Percentiles rank a stretch among this genome's conserved stretches.
Conservation (phyloP, 2,329 filamentous ascomycete species). For the Didymellaceae sp. region DNA sequence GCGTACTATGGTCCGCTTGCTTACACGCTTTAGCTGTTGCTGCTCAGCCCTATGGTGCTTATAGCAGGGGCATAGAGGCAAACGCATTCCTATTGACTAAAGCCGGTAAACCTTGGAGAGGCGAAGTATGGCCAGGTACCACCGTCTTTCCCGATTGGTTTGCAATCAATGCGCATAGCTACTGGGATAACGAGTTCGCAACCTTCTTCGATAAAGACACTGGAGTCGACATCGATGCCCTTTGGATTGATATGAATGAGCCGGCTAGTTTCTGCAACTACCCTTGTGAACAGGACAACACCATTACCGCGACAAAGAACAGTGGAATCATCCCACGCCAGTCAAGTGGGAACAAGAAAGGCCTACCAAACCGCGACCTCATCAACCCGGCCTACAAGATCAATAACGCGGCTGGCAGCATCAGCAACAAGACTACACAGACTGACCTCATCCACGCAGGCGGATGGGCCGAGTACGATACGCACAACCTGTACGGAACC, state of each 20-base stretch:
- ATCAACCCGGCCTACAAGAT: constrained; percentile 71
- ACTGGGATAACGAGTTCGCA: constrained; percentile 73
- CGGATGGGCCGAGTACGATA: constrained; percentile 73
- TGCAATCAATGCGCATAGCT: constrained; percentile 65
- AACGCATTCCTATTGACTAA: constrained; percentile 58
- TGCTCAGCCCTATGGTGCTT: constrained; percentile 57
- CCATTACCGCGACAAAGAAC: constrained; percentile 28
- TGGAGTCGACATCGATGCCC: constrained; percentile 76
- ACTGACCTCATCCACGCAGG: constrained; percentile 72
- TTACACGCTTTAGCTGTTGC: constrained; percentile 60
- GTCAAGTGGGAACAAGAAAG: constrained; percentile 54
- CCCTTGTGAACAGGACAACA: constrained; percentile 56
- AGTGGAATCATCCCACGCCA: constrained; percentile 14
- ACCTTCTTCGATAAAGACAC: constrained; percentile 68
- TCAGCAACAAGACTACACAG: constrained; percentile 61
- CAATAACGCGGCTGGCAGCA: constrained; percentile 59
- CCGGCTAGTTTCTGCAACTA: constrained; percentile 43
- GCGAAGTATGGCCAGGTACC: constrained; percentile 79
- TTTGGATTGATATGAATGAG: constrained; percentile 51
- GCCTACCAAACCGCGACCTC: constrained; percentile 67
- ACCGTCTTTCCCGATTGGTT: constrained; percentile 81
- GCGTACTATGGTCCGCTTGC: constrained; percentile 37
- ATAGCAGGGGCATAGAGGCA: constrained; percentile 65
- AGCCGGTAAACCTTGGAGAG: constrained; percentile 64
- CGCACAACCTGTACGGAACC: constrained; percentile 76